A percentile compares a stretch with the other conserved stretches of the same genome.
These are phyloP conservation scores for Ettlia oleoabundans DNA, from an alignment of 139 green algal genomes.

Conservation along the genomic window DNA sequence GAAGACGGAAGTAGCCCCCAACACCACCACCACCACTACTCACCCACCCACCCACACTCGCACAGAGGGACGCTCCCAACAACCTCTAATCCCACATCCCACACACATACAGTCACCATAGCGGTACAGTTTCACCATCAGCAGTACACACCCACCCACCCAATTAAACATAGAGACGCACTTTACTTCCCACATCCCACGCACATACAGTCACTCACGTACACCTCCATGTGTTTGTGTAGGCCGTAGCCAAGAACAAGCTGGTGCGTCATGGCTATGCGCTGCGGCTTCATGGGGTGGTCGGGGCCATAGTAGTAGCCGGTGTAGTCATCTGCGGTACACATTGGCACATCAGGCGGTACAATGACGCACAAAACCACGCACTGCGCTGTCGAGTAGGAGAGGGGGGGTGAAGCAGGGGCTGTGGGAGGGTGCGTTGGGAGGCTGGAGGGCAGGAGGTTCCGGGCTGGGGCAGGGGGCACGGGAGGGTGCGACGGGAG, in stretches of 20 bases:
- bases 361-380: no score
- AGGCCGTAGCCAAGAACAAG: slow-evolving; percentile 95
- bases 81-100: background rate
- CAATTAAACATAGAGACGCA: background rate
- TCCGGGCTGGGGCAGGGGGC: no score
- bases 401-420: background rate
- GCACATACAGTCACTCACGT: slow-evolving; percentile 60
- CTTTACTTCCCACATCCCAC: no score
- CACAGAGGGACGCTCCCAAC: background rate
- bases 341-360: no score
- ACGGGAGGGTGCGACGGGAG: background rate
- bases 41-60: background rate
- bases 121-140: background rate
- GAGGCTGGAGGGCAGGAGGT: background rate
- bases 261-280: slow-evolving; percentile 95
- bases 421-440: background rate
- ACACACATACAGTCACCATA: no score
- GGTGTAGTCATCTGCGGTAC: slow-evolving; percentile 70
- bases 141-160: background rate
- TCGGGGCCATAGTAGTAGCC: slow-evolving; percentile 94
- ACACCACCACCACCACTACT: no score
- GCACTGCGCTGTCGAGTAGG: no score
- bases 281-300: slow-evolving; percentile 98
- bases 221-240: slow-evolving; percentile 91
- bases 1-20: no score